Conservation (phyloP, 306 rosid genomes). For the Comarum palustre region DNA sequence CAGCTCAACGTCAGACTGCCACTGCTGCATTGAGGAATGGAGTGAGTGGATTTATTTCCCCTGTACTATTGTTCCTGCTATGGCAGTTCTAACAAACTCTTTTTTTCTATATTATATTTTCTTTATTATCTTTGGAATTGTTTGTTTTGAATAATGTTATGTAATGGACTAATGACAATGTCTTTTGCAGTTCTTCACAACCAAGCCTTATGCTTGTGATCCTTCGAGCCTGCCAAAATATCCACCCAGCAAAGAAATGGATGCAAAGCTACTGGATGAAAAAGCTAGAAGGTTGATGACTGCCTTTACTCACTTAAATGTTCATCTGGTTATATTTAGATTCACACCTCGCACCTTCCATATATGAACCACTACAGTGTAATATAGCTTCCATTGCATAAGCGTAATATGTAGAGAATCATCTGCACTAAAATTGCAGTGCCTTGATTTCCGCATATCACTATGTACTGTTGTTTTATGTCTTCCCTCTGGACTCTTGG, state of each 20-base stretch:
- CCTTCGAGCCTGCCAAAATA: slow-evolving; percentile 98
- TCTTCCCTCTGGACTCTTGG: neutral
- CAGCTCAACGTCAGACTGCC: slow-evolving; percentile 77
- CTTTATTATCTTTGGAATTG: neutral
- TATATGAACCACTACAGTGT: neutral
- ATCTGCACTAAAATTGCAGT: neutral
- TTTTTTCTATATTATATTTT: too few relatives aligned
- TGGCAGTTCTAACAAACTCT: neutral
- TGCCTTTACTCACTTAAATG: slow-evolving; percentile 26
- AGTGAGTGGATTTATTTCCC: slow-evolving; percentile 57
- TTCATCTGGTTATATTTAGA: slow-evolving; percentile 13
- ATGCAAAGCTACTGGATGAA: slow-evolving; percentile 92
- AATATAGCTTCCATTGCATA: neutral
- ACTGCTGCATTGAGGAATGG: slow-evolving; percentile 74
- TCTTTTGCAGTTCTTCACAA: slow-evolving; percentile 78
- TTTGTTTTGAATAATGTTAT: neutral
- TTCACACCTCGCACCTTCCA: neutral
- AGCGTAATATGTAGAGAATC: slow-evolving; percentile 12
- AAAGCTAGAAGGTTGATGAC: slow-evolving; percentile 84
- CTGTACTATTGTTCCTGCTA: slow-evolving; percentile 12
- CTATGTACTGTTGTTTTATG: neutral
- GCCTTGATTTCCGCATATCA: neutral
- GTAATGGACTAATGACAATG: too few relatives aligned
- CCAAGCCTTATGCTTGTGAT: slow-evolving; percentile 92
- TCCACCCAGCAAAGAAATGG: slow-evolving; percentile 99